Percentiles rank a stretch among this genome's conserved stretches.
Conservation (phyloP, 176 grass and related monocot species). For the Cenchrus americanus region DNA sequence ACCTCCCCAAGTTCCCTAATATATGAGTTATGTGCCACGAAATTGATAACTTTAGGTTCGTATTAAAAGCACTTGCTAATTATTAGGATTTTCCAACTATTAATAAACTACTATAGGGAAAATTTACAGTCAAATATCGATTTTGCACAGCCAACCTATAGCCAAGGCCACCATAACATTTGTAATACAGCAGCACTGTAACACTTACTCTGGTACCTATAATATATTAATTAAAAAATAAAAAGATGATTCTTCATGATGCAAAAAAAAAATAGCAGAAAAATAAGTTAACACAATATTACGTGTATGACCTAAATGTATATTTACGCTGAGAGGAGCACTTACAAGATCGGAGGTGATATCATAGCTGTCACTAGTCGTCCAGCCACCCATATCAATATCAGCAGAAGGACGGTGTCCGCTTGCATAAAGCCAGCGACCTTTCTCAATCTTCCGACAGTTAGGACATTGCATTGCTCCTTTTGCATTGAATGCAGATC, state of each 20-base stretch:
- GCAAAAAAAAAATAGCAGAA: conserved; percentile 11
- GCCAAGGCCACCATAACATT: background rate
- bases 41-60: background rate
- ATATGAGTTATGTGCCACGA: background rate
- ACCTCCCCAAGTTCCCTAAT: background rate
- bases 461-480: conserved; percentile 92
- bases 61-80: background rate
- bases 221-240: background rate
- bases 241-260: conserved; percentile 9
- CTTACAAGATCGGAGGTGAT: conserved; percentile 82
- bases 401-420: conserved; percentile 68
- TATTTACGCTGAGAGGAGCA: conserved; percentile 23
- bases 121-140: background rate
- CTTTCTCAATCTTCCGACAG: conserved; percentile 91
- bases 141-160: background rate
- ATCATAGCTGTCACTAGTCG: conserved; percentile 78
- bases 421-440: conserved; percentile 80
- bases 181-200: conserved; percentile 1
- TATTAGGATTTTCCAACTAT: background rate
- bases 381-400: conserved; percentile 78
- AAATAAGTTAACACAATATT: background rate
- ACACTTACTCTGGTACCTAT: background rate
- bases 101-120: background rate
- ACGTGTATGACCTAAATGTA: conserved; percentile 15
- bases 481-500: conserved; percentile 99